Conservation (phyloP, 192 early-diverging fungal genomes). For the Dissophora globulifera region DNA sequence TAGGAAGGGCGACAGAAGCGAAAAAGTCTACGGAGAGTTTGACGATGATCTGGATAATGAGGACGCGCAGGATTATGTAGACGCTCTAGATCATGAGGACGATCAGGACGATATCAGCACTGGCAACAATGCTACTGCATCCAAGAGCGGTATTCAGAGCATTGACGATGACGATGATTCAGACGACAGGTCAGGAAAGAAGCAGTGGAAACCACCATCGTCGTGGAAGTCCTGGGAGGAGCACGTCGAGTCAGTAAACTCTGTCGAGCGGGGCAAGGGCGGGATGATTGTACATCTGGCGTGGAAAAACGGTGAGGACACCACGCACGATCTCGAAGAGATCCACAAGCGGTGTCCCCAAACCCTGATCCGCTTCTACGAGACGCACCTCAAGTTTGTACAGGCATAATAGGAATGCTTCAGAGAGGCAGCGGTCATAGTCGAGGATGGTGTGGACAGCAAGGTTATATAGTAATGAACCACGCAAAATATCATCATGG, state of each 20-base stretch:
- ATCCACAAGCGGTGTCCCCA: conserved; percentile 58
- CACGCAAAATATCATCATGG: no score
- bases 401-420: conserved; percentile 6
- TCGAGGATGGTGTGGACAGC: not conserved
- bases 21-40: no score
- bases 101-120: no score
- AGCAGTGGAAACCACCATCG: conserved; percentile 18
- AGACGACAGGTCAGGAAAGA: no score
- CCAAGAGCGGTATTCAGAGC: not conserved
- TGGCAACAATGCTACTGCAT: no score
- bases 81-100: no score
- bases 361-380: conserved; percentile 64
- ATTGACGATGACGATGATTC: not conserved
- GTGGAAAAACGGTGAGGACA: conserved; percentile 59
- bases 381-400: conserved; percentile 62
- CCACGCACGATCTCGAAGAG: conserved; percentile 49
- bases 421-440: not conserved
- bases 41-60: no score
- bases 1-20: no score
- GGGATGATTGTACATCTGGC: conserved; percentile 51
- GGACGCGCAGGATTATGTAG: no score
- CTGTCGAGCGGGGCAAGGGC: conserved; percentile 22
- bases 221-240: conserved; percentile 40
- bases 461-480: no score
- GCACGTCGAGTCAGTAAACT: conserved; percentile 12